Conservation (phyloP, 208 protist genomes). For the Trypanosoma scelopori region DNA sequence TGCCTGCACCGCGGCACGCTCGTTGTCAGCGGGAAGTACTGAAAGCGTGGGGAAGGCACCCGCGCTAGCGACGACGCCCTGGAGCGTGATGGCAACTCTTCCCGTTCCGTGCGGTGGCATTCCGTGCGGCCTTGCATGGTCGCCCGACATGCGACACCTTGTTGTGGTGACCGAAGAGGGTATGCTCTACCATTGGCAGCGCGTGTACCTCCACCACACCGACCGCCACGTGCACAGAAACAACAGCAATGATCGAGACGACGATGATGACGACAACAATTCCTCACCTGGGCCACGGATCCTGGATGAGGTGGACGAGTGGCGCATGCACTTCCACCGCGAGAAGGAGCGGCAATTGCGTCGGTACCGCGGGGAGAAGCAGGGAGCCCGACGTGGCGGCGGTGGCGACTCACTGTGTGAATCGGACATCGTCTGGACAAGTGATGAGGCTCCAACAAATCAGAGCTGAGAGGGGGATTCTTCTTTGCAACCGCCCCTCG, state of each 20-base stretch:
- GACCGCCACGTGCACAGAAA: neutral
- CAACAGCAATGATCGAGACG: neutral
- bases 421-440: conserved; percentile 1
- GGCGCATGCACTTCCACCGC: conserved; percentile 21
- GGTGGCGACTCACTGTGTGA: conserved; percentile 4
- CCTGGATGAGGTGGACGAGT: conserved; percentile 19
- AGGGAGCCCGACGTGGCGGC: neutral
- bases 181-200: conserved; percentile 59
- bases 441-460: neutral
- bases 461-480: neutral
- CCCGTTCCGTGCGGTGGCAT: conserved; percentile 53
- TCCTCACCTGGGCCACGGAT: neutral
- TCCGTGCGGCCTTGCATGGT: conserved; percentile 55
- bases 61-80: neutral
- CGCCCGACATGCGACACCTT: conserved; percentile 50
- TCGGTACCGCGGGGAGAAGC: conserved; percentile 4
- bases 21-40: conserved; percentile 2
- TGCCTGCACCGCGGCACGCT: conserved; percentile 15
- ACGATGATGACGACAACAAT: neutral
- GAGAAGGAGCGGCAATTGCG: conserved; percentile 21
- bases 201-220: conserved; percentile 37
- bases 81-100: conserved; percentile 40
- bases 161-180: conserved; percentile 53
- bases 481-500: too few species aligned
- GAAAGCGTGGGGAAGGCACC: neutral